phyloP scores from a whole-genome alignment of 306 rosid species.

The Betula pendula region DNA sequence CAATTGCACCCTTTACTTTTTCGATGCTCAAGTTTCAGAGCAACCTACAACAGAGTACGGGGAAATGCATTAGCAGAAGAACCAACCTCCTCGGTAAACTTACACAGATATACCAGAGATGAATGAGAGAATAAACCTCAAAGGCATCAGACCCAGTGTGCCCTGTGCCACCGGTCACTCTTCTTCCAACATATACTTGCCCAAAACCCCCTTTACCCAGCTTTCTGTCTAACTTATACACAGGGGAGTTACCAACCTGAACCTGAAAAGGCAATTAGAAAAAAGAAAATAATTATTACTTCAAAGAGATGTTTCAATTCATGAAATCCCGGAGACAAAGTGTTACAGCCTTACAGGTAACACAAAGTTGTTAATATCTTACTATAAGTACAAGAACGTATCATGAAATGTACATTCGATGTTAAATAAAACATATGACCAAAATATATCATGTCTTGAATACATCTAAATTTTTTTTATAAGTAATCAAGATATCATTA shows the following conservation, averaged over 20 bases:
- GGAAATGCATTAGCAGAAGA: constrained; percentile 5
- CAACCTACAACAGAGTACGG: constrained; percentile 56
- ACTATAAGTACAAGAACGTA: neutral
- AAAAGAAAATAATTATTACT: neutral
- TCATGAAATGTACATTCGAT: neutral
- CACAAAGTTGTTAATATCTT: neutral
- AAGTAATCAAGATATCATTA: too few relatives aligned
- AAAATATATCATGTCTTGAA: neutral
- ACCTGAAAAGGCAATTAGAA: constrained; percentile 47
- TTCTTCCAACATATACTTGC: constrained; percentile 93
- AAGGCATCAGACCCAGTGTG: constrained; percentile 70
- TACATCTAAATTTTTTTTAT: neutral
- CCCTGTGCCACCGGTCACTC: constrained; percentile 65
- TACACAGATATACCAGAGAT: neutral
- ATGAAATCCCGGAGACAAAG: neutral
- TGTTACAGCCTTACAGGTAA: neutral
- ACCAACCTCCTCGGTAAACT: constrained; percentile 3
- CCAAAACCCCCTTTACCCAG: constrained; percentile 97
- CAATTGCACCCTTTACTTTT: constrained; percentile 92
- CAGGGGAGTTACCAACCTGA: constrained; percentile 89
- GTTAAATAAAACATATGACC: too few relatives aligned
- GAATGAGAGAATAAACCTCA: constrained; percentile 49
- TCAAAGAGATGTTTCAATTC: constrained; percentile 10
- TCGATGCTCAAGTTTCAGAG: constrained; percentile 85
- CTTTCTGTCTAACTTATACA: constrained; percentile 80